Evolutionary conservation across 2,329 filamentous ascomycete species (phyloP), one percentile per base, ranked within the genome.

Genomic region (Dendrostoma leiphaemia): DNA sequence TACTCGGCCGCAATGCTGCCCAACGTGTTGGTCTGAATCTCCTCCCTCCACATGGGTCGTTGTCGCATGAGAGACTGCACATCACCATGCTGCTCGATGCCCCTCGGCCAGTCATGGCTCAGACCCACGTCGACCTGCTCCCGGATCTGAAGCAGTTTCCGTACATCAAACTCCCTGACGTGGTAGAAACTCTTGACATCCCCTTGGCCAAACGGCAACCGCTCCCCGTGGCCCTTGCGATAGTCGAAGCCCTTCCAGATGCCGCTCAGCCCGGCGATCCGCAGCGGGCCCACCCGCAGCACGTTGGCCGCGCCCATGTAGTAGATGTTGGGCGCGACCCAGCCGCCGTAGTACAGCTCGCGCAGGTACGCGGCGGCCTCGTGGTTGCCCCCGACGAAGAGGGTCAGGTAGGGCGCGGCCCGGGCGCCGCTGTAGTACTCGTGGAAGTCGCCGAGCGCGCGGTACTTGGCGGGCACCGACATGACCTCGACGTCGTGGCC

Each of bases 271-370:
- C 88, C 93, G 32, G 91, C 90, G 58, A 99, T 96, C 21, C 94
- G 85, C 46, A 99, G 74, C 1, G 90, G 88, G 0, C 93, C 93
- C 29, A 95, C 77, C 17, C 88, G 86, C 37, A 99, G 69, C 8
- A 99, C 86, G 66, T 96, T 97, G 56, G 94, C 91, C 31, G 91
- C 90, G 46, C 94, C 94, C 69, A 97, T 81, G 72, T 97, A 99
- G 77, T 97, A 99, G 60, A 99, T 97, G 62, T 94, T 96, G 8
- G 91, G 91, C 7, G 93, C 93, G 6, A 91, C 94, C 94, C 94
- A 99, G 48, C 94, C 94, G 48, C 94, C 94, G 67, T 97, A 96
- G 74, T 90, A 96, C 0, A 99, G 81, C 72, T 99, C 94, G 77
- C 86, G 94, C 5, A 96, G 76, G 70, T 97, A 85, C 48, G 89